phyloP scores from a whole-genome alignment of 805 yeast genomes.

The Nakazawaea anatomiae region DNA sequence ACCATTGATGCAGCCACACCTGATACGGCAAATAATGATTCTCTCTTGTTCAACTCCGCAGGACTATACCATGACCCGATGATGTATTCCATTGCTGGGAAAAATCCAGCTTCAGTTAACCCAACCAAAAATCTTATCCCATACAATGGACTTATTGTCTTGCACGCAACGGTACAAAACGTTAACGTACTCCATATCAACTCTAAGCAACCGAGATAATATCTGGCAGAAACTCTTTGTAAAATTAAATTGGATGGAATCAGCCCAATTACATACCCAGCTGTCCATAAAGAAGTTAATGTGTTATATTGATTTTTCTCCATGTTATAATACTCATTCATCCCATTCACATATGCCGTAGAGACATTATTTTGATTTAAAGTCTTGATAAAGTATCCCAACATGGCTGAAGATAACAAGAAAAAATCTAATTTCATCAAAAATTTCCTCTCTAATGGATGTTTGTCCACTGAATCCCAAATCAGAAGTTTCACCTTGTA shows the following conservation, averaged over 20 bases:
- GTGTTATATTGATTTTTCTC: constrained; percentile 38
- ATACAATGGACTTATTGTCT: constrained; percentile 18
- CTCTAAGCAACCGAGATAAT: constrained; percentile 24
- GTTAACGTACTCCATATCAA: constrained; percentile 24
- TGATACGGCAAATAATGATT: constrained; percentile 28
- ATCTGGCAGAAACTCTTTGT: constrained; percentile 20
- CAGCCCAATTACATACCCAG: constrained; percentile 47
- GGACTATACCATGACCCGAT: constrained; percentile 31
- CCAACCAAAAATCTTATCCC: constrained; percentile 35
- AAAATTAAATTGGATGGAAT: constrained; percentile 36
- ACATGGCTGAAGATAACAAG: constrained; percentile 33
- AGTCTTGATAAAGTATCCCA: constrained; percentile 41
- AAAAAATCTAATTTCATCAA: constrained; percentile 31
- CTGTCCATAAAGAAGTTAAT: constrained; percentile 38
- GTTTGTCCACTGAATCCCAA: constrained; percentile 21
- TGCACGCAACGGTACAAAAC: constrained; percentile 27
- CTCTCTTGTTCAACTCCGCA: constrained; percentile 29
- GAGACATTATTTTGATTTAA: constrained; percentile 35
- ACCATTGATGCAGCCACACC: constrained; percentile 29
- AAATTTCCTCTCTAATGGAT: constrained; percentile 24
- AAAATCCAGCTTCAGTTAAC: constrained; percentile 40
- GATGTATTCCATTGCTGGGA: constrained; percentile 42
- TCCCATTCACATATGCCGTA: constrained; percentile 42
- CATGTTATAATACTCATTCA: constrained; percentile 38
- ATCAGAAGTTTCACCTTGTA: constrained; percentile 10